A percentile compares a stretch with the other conserved stretches of the same genome.
Evolutionary conservation across 176 grass and related monocot genomes (phyloP).

Genomic region (Oryza glumipatula): DNA sequence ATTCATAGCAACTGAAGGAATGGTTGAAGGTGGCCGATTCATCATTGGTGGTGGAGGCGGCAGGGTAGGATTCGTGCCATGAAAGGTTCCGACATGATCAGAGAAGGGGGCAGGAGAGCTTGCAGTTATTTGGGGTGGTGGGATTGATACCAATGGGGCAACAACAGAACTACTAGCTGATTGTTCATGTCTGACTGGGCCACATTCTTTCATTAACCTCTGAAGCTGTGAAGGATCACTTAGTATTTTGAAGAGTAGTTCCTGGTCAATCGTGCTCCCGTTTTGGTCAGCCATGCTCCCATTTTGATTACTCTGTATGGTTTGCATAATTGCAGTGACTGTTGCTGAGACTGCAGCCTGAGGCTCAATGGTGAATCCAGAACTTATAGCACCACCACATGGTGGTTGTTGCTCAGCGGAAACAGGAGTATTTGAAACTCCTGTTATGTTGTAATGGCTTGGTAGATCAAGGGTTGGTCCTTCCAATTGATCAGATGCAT

Average conservation of each 20-base stretch:
- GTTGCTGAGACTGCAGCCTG: slow-evolving; percentile 80
- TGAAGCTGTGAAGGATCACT: slow-evolving; percentile 80
- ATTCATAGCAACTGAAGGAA: slow-evolving; percentile 42
- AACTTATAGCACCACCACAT: slow-evolving; percentile 5
- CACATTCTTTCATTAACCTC: slow-evolving; percentile 73
- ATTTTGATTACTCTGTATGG: slow-evolving; percentile 79
- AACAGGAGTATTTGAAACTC: slow-evolving; percentile 33
- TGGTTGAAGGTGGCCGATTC: slow-evolving; percentile 42
- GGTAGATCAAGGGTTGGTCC: slow-evolving; percentile 24
- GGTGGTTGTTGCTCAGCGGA: slow-evolving; percentile 28
- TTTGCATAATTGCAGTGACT: slow-evolving; percentile 65
- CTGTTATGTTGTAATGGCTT: slow-evolving; percentile 32
- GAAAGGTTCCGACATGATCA: slow-evolving; percentile 38
- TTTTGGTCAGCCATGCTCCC: slow-evolving; percentile 69
- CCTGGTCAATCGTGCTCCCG: slow-evolving; percentile 62
- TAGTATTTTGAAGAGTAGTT: slow-evolving; percentile 90
- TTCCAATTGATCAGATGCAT: slow-evolving; percentile 68
- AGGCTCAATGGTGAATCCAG: slow-evolving; percentile 42
- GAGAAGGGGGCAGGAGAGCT: slow-evolving; percentile 18
- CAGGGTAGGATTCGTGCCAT: slow-evolving; percentile 24
- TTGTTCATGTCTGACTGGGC: slow-evolving; percentile 48
- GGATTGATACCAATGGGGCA: slow-evolving; percentile 32
- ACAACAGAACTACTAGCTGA: slow-evolving; percentile 46
- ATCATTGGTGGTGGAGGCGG: slow-evolving; percentile 45
- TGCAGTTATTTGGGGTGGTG: slow-evolving; percentile 36